A percentile compares a stretch with the other conserved stretches of the same genome.
These are phyloP conservation scores for Aspergillus tanneri DNA, from an alignment of 2,329 filamentous ascomycete species.

Conservation along the genomic window DNA sequence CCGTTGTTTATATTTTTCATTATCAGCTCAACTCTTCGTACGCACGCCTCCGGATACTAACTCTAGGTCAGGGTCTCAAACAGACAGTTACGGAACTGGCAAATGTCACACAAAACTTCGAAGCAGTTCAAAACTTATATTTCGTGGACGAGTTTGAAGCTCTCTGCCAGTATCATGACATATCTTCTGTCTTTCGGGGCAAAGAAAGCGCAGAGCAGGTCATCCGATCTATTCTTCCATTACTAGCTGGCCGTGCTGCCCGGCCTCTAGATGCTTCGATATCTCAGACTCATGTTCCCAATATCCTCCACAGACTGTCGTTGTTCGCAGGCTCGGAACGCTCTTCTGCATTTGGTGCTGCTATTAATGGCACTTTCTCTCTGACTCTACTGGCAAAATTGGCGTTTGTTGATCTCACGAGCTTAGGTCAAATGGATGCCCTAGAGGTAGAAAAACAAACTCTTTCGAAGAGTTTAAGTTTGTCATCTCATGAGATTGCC, in stretches of 20 bases:
- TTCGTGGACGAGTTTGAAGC: conserved; percentile 49
- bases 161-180: conserved; percentile 48
- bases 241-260: conserved; percentile 41
- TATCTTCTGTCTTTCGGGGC: conserved; percentile 23
- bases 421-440: conserved; percentile 60
- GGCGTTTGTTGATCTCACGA: conserved; percentile 53
- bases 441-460: conserved; percentile 65
- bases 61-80: conserved; percentile 31
- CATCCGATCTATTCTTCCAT: conserved; percentile 33
- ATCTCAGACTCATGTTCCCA: conserved; percentile 34
- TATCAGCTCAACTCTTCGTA: background rate
- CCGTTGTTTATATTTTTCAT: no score
- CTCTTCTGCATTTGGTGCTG: conserved; percentile 36
- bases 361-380: conserved; percentile 52
- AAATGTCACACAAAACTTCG: conserved; percentile 30
- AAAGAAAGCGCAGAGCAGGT: conserved; percentile 14
- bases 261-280: conserved; percentile 35
- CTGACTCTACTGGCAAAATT: conserved; percentile 58
- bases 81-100: conserved; percentile 39
- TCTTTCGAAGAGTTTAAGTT: conserved; percentile 57
- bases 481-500: conserved; percentile 51
- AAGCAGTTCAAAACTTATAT: conserved; percentile 39
- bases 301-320: conserved; percentile 37
- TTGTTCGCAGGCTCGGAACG: conserved; percentile 36
- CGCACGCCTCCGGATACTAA: no score